Base-by-base conservation (phyloP, 164 flowering plant genomes). In the Vitis rotundifolia region DNA sequence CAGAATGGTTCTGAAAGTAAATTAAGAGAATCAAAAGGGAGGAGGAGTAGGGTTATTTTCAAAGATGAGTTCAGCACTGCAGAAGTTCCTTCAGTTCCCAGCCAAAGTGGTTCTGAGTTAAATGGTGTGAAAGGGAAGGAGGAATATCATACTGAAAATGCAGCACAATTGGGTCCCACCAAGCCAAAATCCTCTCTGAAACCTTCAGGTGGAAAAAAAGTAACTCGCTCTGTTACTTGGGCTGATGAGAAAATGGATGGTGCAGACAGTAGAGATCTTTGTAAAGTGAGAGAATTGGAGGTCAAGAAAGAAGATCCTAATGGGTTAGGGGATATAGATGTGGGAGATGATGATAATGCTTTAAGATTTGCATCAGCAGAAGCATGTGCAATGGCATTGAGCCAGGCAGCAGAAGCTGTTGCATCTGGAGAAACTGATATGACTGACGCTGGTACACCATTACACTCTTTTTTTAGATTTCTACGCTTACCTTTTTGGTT, bases 331-430 rank as follows among this genome's bases (percentile, higher is more conserved):
- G 29, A 56, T 64, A 54, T 49, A 12, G 77, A 37, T 16, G 64
- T 54, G 5, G 82, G 50, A 55, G 89, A 68, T 48, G 78, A 70
- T 28, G 77, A 73, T 68, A 68, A 68, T 51, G 69, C 78, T 11
- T 52, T 78, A 49, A 76, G 88, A 49, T 68, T 81, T 71, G 82
- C 73, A 37, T 92, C 94, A 47, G 99, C 97, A n/a, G 94, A 91
- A 83, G 94, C 94, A 11, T 88, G 90, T 87, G 93, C 98, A 11
- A 49, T 44, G 55, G 95, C 94, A 14, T 76, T 91, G 80, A 86
- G 74, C 67, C 79, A 79, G 79, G 97, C 91, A 71, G 94, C 93
- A 5, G 97, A 88, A 63, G 89, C 87, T 77, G 80, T 88, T 83
- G 86, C 89, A 49, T 81, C 91, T 71, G 93, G 92, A 67, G 81